Conservation (phyloP, 805 yeast genomes). For the Wickerhamomyces xylosicus region DNA sequence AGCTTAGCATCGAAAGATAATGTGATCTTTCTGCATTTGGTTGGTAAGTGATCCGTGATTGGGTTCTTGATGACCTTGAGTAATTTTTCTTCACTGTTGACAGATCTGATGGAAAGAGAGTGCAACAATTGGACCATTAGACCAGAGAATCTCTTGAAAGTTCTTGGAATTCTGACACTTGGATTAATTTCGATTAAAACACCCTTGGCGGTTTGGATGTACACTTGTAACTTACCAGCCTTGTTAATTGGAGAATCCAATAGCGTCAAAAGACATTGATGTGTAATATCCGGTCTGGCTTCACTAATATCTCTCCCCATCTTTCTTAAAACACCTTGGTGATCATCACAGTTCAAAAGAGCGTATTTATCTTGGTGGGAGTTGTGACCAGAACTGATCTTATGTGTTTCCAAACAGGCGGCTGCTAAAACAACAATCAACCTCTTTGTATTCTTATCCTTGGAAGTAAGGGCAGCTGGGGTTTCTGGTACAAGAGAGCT, state of each 20-base stretch:
- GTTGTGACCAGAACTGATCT: constrained; percentile 62
- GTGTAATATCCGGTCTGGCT: constrained; percentile 99
- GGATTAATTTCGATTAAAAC: constrained; percentile 95
- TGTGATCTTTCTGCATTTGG: constrained; percentile 90
- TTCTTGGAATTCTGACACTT: constrained; percentile 92
- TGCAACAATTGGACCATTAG: constrained; percentile 95
- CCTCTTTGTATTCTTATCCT: constrained; percentile 79
- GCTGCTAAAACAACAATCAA: constrained; percentile 90
- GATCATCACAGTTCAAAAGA: constrained; percentile 93
- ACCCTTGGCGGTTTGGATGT: constrained; percentile 91
- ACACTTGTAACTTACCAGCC: constrained; percentile 94
- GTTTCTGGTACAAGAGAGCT: constrained; percentile 84
- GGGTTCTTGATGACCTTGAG: constrained; percentile 95
- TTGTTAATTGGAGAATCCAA: constrained; percentile 97
- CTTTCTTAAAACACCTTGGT: constrained; percentile 87
- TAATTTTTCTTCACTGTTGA: constrained; percentile 89
- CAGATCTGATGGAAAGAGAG: constrained; percentile 85
- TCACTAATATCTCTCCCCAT: constrained; percentile 97
- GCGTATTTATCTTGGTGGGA: constrained; percentile 88
- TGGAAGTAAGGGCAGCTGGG: constrained; percentile 71
- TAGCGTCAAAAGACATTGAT: constrained; percentile 89
- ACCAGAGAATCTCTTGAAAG: constrained; percentile 95
- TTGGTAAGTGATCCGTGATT: constrained; percentile 91
- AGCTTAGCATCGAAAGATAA: constrained; percentile 88
- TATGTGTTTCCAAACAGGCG: constrained; percentile 93